Percentiles rank a stretch among this genome's conserved stretches.
phyloP scores from a whole-genome alignment of 768 basidiomycete genomes.

The Lactarius pseudohatsudake region DNA sequence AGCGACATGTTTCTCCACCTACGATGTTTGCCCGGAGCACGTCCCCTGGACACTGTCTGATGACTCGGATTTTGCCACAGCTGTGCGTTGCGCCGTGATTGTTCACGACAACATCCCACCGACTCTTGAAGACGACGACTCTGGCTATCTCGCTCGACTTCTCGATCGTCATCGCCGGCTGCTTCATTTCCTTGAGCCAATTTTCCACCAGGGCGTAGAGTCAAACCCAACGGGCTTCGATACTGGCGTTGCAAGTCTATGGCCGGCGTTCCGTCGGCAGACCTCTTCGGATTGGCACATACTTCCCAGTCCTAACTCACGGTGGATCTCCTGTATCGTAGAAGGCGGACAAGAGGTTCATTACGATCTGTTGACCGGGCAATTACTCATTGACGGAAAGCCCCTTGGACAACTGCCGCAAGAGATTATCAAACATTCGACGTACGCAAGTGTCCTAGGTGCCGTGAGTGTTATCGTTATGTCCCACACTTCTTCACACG shows the following conservation, averaged over 20 bases:
- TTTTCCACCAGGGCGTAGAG: background rate
- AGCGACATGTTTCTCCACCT: constrained; percentile 11
- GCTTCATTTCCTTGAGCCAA: constrained; percentile 3
- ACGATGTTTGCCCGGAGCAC: constrained; percentile 3
- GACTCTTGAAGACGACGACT: background rate
- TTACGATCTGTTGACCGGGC: constrained; percentile 6
- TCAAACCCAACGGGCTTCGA: background rate
- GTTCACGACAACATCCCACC: constrained; percentile 7
- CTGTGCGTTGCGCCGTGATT: constrained; percentile 18
- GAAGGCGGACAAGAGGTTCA: constrained; percentile 10
- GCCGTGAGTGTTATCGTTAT: background rate
- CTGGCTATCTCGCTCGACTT: background rate
- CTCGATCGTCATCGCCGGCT: constrained; percentile 2
- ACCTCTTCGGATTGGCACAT: constrained; percentile 7
- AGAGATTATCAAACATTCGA: constrained; percentile 5
- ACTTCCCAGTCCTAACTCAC: constrained; percentile 11
- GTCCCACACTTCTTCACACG: background rate
- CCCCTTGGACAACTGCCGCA: constrained; percentile 4
- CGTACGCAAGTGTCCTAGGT: constrained; percentile 7
- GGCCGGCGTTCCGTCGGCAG: constrained; percentile 7
- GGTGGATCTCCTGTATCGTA: constrained; percentile 12
- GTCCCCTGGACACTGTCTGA: background rate
- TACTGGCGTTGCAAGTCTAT: background rate
- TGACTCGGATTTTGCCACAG: constrained; percentile 7
- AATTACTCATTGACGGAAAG: constrained; percentile 5